Conservation (phyloP, 371 early-diverging fungal species). For the Chytridium lagenaria region DNA sequence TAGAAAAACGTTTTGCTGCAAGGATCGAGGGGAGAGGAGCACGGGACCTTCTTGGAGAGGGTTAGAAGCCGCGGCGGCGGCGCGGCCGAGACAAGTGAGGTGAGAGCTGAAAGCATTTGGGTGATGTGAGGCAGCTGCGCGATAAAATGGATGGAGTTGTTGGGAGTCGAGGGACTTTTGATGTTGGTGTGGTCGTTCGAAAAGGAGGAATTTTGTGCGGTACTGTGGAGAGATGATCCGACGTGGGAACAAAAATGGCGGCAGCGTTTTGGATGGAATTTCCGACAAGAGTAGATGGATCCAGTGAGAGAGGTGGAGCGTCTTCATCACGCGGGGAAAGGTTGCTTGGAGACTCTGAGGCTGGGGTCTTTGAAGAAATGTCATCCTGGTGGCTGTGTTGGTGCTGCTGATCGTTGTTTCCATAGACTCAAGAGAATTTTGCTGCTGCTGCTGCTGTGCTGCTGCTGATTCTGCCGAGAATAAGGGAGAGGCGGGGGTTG, state of each 20-base stretch:
- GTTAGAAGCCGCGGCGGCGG: conserved; percentile 5
- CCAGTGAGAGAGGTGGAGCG: background rate
- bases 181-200: no score
- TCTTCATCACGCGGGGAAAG: no score
- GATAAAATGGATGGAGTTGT: no score
- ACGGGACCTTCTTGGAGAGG: background rate
- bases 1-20: no score
- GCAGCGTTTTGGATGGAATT: background rate
- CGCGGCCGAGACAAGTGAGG: conserved; percentile 8
- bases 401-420: conserved; percentile 12
- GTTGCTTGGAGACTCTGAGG: no score
- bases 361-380: conserved; percentile 19
- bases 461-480: conserved; percentile 15
- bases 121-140: no score
- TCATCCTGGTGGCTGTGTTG: conserved; percentile 9
- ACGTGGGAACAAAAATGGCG: background rate
- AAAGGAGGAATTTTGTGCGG: no score
- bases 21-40: no score
- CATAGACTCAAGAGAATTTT: no score
- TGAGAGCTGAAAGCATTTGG: conserved; percentile 11
- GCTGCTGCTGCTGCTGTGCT: conserved; percentile 17
- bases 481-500: conserved; percentile 5
- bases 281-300: background rate
- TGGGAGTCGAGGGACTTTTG: no score
- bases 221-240: no score